Conservation (phyloP, 441 rosid species). For the Gossypium davidsonii region DNA sequence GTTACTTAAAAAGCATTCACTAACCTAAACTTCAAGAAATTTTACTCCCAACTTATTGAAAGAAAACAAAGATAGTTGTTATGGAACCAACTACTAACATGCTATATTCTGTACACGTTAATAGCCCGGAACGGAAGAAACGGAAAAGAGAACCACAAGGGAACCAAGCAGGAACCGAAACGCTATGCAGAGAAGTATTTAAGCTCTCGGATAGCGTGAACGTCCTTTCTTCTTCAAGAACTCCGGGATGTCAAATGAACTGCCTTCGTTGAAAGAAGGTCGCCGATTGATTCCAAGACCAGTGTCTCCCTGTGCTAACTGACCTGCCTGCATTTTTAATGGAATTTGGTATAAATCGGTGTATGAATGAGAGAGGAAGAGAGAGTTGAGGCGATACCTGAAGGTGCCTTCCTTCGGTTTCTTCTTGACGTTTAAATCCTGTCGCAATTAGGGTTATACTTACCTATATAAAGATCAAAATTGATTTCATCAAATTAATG, state of each 20-base stretch:
- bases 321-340: slow-evolving; percentile 40
- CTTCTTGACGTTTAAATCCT: slow-evolving; percentile 94
- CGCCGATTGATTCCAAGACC: slow-evolving; percentile 50
- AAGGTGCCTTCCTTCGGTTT: slow-evolving; percentile 56
- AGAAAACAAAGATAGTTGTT: not conserved
- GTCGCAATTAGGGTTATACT: slow-evolving; percentile 95
- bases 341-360: not conserved
- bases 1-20: not conserved
- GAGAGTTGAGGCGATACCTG: slow-evolving; percentile 43
- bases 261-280: slow-evolving; percentile 62
- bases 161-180: slow-evolving; percentile 3
- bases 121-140: not conserved
- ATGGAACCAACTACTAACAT: slow-evolving; percentile 17
- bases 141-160: not conserved
- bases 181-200: slow-evolving; percentile 8
- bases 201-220: slow-evolving; percentile 84
- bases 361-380: not conserved
- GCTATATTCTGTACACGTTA: slow-evolving; percentile 13
- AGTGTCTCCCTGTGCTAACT: slow-evolving; percentile 47
- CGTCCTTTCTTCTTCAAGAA: slow-evolving; percentile 94
- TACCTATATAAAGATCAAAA: slow-evolving; percentile 35
- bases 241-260: slow-evolving; percentile 83
- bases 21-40: not conserved
- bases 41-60: slow-evolving; percentile 1
- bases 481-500: slow-evolving; percentile 1